These are phyloP conservation scores for Neurospora cerealis DNA, from an alignment of 495 filamentous ascomycete species.

Conservation along the genomic window DNA sequence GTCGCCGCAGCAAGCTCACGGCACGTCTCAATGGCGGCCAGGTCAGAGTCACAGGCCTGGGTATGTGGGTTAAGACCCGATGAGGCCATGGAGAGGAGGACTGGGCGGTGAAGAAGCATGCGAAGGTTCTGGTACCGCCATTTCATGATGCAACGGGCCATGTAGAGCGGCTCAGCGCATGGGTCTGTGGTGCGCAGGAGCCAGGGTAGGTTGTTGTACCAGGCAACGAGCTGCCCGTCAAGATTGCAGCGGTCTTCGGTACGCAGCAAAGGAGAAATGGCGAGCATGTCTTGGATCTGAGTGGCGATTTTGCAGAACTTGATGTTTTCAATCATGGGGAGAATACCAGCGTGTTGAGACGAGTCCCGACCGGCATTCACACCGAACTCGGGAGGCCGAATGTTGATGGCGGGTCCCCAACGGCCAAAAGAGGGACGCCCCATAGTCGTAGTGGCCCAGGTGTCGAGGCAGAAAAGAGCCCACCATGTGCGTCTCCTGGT, in stretches of 20 bases:
- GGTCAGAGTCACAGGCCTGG: slow-evolving; percentile 54
- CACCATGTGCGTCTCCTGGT: slow-evolving; percentile 69
- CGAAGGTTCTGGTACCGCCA: slow-evolving; percentile 74
- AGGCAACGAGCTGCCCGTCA: slow-evolving; percentile 57
- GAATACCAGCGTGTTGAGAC: slow-evolving; percentile 50
- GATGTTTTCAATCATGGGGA: slow-evolving; percentile 67
- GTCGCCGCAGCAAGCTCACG: slow-evolving; percentile 57
- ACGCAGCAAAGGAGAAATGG: slow-evolving; percentile 54
- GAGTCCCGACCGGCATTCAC: slow-evolving; percentile 38
- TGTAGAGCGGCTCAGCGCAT: slow-evolving; percentile 59
- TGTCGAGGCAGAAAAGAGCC: slow-evolving; percentile 71
- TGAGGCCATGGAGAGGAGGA: slow-evolving; percentile 61
- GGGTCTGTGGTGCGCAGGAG: slow-evolving; percentile 59
- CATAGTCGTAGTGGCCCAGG: slow-evolving; percentile 66
- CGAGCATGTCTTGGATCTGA: slow-evolving; percentile 65
- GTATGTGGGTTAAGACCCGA: slow-evolving; percentile 47
- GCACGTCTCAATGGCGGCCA: slow-evolving; percentile 57
- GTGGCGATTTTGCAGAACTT: slow-evolving; percentile 74
- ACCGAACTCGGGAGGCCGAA: slow-evolving; percentile 52
- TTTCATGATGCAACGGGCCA: slow-evolving; percentile 66
- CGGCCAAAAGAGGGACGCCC: slow-evolving; percentile 71
- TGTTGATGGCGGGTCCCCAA: slow-evolving; percentile 63
- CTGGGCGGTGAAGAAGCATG: slow-evolving; percentile 69
- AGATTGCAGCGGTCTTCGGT: slow-evolving; percentile 54
- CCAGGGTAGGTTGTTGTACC: slow-evolving; percentile 64